A percentile compares a stretch with the other conserved stretches of the same genome.
phyloP scores from a whole-genome alignment of 345 rosid species.

The Acer yangbiense region DNA sequence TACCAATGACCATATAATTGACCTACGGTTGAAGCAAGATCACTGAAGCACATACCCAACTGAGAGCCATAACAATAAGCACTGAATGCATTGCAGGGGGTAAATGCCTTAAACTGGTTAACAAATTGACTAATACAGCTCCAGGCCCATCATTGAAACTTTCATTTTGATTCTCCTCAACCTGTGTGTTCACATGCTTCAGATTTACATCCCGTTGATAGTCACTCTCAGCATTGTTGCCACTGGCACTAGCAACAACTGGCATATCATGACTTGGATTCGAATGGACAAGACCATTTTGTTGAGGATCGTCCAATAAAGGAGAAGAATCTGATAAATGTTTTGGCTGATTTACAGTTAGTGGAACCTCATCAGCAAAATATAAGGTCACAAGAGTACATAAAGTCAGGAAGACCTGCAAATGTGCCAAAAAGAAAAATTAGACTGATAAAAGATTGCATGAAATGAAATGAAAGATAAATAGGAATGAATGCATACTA shows the following conservation, averaged over 20 bases:
- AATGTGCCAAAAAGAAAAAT: conserved; percentile 6
- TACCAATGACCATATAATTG: not conserved
- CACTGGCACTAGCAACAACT: conserved; percentile 32
- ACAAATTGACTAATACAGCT: conserved; percentile 82
- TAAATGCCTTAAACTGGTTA: conserved; percentile 94
- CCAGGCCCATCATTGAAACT: conserved; percentile 77
- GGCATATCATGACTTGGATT: conserved; percentile 40
- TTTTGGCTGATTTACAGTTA: conserved; percentile 39
- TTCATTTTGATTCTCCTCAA: conserved; percentile 46
- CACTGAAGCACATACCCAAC: conserved; percentile 70
- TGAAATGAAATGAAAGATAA: not conserved
- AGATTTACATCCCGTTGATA: conserved; percentile 38
- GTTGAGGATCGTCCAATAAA: conserved; percentile 59
- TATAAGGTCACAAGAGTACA: conserved; percentile 84
- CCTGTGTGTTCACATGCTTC: conserved; percentile 39
- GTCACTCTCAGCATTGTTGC: conserved; percentile 34
- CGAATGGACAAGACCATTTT: conserved; percentile 49
- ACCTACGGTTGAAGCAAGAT: not conserved
- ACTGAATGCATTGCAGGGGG: conserved; percentile 94
- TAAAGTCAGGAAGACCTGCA: conserved; percentile 83
- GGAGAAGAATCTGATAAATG: conserved; percentile 79
- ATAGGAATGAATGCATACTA: not conserved
- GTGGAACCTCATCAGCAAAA: conserved; percentile 88
- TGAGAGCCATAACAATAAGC: conserved; percentile 91
- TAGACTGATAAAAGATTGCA: not conserved